phyloP scores from a whole-genome alignment of 1,139 yeast species.

The Taphrina populina region DNA sequence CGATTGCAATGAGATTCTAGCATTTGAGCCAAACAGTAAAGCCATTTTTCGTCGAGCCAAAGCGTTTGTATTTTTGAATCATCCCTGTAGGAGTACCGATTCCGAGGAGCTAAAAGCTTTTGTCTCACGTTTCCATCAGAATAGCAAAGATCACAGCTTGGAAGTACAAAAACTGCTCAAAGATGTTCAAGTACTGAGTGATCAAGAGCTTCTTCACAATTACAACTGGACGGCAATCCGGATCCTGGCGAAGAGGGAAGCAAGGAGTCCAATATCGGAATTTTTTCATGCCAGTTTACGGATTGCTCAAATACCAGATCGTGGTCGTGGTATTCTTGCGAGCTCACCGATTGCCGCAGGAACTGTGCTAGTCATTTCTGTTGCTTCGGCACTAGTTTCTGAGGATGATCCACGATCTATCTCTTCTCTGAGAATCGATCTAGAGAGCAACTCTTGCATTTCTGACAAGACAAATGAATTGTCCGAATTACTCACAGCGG shows the following conservation, averaged over 20 bases:
- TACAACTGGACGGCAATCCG: no score
- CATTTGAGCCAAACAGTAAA: neutral
- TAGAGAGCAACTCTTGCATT: conserved; percentile 4
- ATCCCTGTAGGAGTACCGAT: no score
- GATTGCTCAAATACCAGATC: neutral
- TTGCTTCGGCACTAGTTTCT: conserved; percentile 13
- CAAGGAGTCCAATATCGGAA: no score
- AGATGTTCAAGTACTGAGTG: no score
- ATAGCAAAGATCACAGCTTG: no score
- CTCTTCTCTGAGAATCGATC: conserved; percentile 9
- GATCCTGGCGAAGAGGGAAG: no score
- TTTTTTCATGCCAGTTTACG: neutral
- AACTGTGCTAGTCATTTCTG: conserved; percentile 12
- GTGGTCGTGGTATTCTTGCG: conserved; percentile 22
- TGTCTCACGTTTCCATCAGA: no score
- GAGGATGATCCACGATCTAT: conserved; percentile 6
- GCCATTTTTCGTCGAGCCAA: conserved; percentile 16
- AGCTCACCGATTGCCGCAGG: conserved; percentile 5
- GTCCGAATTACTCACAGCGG: neutral
- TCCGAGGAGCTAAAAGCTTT: no score
- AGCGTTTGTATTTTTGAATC: neutral
- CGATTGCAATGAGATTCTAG: conserved; percentile 1
- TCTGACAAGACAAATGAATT: conserved; percentile 5
- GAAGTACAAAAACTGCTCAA: no score
- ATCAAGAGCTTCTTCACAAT: no score